Percentiles rank a stretch among this genome's conserved stretches.
Evolutionary conservation across 305 asterid species (phyloP).

Genomic region (Rubia tinctorum): DNA sequence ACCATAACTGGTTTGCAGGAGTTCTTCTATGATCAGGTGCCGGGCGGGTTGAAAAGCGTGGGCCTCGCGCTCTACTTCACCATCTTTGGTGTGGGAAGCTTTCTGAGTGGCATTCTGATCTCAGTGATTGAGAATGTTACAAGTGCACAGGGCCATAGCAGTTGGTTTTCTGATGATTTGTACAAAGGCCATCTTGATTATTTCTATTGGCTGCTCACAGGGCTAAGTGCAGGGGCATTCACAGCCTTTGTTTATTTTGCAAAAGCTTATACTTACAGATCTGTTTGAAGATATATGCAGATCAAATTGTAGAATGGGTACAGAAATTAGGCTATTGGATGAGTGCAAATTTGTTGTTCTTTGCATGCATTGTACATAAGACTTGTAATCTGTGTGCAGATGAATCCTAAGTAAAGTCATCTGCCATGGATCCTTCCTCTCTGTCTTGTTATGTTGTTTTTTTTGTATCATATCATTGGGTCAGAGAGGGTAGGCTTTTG

Average conservation of each 20-base stretch:
- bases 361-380: not conserved
- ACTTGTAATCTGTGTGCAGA: not conserved
- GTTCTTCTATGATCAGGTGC: conserved; percentile 11
- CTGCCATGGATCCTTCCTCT: not conserved
- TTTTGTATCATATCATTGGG: conserved; percentile 3
- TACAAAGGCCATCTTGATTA: conserved; percentile 51
- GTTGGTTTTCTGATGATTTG: conserved; percentile 52
- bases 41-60: conserved; percentile 18
- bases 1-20: conserved; percentile 13
- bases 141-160: conserved; percentile 19
- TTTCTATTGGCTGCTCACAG: conserved; percentile 40
- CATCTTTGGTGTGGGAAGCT: conserved; percentile 33
- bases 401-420: not conserved
- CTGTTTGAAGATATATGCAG: not conserved
- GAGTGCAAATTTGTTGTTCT: not conserved
- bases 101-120: conserved; percentile 32
- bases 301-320: not conserved
- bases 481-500: not conserved
- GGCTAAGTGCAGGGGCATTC: conserved; percentile 19
- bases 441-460: not conserved
- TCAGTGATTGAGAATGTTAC: conserved; percentile 31
- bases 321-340: not conserved
- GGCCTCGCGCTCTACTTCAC: conserved; percentile 35
- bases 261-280: not conserved
- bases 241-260: conserved; percentile 15